phyloP scores from a whole-genome alignment of 306 rosid genomes.

The Benincasa hispida region DNA sequence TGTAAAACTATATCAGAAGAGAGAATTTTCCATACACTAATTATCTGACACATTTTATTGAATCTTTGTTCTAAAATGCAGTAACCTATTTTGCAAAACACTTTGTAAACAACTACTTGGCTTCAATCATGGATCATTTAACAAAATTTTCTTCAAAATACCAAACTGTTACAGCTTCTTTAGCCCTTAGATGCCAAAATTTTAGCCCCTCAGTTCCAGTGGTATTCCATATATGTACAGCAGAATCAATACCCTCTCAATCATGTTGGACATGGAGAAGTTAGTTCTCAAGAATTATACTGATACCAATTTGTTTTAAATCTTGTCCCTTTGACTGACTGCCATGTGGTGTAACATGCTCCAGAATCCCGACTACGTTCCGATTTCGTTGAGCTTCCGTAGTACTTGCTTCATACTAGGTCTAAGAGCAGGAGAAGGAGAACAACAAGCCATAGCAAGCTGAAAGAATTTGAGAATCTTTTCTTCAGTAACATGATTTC shows the following conservation, averaged over 20 bases:
- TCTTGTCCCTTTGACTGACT: background rate
- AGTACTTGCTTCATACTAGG: constrained; percentile 70
- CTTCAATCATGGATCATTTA: background rate
- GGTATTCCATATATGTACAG: constrained; percentile 2
- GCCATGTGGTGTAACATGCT: background rate
- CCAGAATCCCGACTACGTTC: constrained; percentile 15
- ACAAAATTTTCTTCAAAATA: background rate
- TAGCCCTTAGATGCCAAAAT: background rate
- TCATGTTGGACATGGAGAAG: constrained; percentile 1
- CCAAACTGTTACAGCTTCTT: background rate
- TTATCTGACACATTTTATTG: background rate
- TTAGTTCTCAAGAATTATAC: background rate
- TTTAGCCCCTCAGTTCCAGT: background rate
- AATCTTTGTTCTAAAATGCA: background rate
- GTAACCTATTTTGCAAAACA: background rate
- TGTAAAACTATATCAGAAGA: background rate
- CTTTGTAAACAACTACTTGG: background rate
- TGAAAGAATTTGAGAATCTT: constrained; percentile 64
- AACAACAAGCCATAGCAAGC: constrained; percentile 93
- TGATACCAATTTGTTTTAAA: background rate
- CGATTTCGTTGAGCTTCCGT: constrained; percentile 67
- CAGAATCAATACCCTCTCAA: background rate
- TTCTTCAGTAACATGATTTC: constrained; percentile 41
- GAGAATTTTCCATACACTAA: background rate
- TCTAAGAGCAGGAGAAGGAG: constrained; percentile 80